Conservation (phyloP, 179 eudicot species). For the Beta lomatogona region DNA sequence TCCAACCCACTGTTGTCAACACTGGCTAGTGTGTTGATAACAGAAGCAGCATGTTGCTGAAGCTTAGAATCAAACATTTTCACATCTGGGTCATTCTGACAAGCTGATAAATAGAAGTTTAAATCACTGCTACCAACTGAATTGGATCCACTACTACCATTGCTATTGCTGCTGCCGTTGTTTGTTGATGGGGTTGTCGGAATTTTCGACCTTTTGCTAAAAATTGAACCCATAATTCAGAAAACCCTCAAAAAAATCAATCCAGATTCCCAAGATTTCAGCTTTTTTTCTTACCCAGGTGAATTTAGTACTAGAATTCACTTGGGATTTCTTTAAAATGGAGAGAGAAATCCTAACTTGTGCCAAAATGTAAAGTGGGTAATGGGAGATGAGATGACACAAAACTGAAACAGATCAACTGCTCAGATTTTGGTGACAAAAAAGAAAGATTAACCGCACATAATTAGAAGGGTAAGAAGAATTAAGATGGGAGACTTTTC, state of each 20-base stretch:
- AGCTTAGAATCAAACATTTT: conserved; percentile 35
- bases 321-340: background rate
- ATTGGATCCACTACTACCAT: conserved; percentile 23
- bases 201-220: conserved; percentile 34
- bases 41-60: conserved; percentile 25
- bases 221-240: conserved; percentile 33
- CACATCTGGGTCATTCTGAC: conserved; percentile 38
- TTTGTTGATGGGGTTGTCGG: conserved; percentile 26
- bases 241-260: conserved; percentile 19
- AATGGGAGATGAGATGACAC: conserved; percentile 2
- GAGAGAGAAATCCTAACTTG: conserved; percentile 1
- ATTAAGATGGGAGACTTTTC: background rate
- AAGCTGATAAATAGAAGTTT: conserved; percentile 38
- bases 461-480: background rate
- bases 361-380: conserved; percentile 11
- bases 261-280: background rate
- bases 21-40: conserved; percentile 21
- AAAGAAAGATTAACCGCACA: too few species aligned
- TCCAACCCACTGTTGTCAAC: conserved; percentile 16
- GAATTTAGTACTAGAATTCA: background rate
- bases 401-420: background rate
- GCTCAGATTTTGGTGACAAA: background rate
- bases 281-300: background rate
- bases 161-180: background rate
- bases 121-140: conserved; percentile 29